Base-by-base conservation (phyloP, 2,329 filamentous ascomycete genomes). In the Fonsecaea erecta region DNA sequence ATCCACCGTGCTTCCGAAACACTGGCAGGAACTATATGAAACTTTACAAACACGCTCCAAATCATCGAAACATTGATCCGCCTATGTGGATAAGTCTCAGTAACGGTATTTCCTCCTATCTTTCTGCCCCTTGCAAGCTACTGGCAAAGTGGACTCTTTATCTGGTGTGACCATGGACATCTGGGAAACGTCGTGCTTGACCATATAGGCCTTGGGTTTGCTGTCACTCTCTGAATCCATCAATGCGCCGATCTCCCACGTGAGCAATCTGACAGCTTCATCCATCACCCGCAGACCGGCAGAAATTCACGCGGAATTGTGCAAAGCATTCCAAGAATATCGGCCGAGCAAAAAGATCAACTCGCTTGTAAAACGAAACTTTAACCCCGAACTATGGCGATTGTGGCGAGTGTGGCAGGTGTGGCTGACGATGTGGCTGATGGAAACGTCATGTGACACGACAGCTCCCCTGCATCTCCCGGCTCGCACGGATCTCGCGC, bases 1-100 rank as follows among this genome's bases (percentile, higher is more conserved):
- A 51, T 56, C 26, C 28, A 24, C 63, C 59, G 57, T 32, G 62
- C 3, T 37, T 48, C 51, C 62, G 62, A 64, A 64, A 64, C 62
- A 60, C 51, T 35, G 34, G 26, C 43, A 48, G 26, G 8, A 14
- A 48, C 43, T 46, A 21, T 24, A 54, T 46, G 59, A 62, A 48
- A 62, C 51, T 40, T 52, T 52, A 3, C 1, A 11, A 18, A 46
- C 40, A n/a, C 40, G 40, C 40, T 46, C n/a, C 40, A 8, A 46
- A 46, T 40, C 6, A 46, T 46, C n/a, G 43, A 48, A 48, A 48
- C 43, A 11, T 48, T 48, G 43, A 48, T 48, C 43, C 43, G 21
- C 18, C 43, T 26, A 11, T 40, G 37, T 26, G 43, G 43, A 48
- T 24, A 48, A 48, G 9, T n/a, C 43, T 24, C 9, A 48, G 14